Percentiles rank a stretch among this genome's conserved stretches.
Evolutionary conservation across 192 early-diverging fungal genomes (phyloP).

Genomic region (Linderina pennispora): DNA sequence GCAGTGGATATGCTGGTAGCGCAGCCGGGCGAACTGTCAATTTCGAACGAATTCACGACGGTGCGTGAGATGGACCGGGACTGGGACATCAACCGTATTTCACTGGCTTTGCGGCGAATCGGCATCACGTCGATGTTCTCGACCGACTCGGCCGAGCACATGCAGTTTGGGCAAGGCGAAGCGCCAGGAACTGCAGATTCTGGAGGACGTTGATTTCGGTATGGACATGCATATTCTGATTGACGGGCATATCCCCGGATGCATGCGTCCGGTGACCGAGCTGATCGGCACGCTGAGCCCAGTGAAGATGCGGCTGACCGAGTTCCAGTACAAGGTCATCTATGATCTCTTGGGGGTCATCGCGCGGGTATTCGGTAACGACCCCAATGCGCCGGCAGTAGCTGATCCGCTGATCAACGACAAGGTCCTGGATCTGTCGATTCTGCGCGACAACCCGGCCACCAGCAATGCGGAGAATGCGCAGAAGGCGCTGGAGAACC

Average conservation of each 20-base stretch:
- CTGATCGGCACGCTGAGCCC: conserved; percentile 64
- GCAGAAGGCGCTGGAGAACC: conserved; percentile 35
- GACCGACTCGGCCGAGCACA: conserved; percentile 41
- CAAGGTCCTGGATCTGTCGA: conserved; percentile 15
- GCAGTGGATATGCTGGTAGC: conserved; percentile 61
- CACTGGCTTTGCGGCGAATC: conserved; percentile 55
- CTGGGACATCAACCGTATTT: conserved; percentile 57
- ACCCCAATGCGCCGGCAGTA: conserved; percentile 12
- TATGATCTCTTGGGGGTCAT: conserved; percentile 50
- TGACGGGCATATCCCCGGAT: conserved; percentile 49
- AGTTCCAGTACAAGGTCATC: conserved; percentile 78
- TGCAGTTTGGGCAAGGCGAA: conserved; percentile 33
- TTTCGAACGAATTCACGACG: conserved; percentile 66
- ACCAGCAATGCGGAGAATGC: conserved; percentile 16
- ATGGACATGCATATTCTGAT: conserved; percentile 63
- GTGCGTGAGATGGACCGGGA: conserved; percentile 40
- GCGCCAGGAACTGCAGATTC: conserved; percentile 59
- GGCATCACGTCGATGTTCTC: conserved; percentile 52
- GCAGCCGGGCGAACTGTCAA: conserved; percentile 83
- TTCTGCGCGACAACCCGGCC: conserved; percentile 39
- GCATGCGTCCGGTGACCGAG: conserved; percentile 53
- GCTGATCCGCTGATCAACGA: conserved; percentile 25
- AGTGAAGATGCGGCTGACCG: conserved; percentile 70
- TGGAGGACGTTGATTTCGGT: conserved; percentile 72
- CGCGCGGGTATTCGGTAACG: conserved; percentile 30